Conservation (phyloP, 768 basidiomycete species). For the Kwoniella mangroviensis region DNA sequence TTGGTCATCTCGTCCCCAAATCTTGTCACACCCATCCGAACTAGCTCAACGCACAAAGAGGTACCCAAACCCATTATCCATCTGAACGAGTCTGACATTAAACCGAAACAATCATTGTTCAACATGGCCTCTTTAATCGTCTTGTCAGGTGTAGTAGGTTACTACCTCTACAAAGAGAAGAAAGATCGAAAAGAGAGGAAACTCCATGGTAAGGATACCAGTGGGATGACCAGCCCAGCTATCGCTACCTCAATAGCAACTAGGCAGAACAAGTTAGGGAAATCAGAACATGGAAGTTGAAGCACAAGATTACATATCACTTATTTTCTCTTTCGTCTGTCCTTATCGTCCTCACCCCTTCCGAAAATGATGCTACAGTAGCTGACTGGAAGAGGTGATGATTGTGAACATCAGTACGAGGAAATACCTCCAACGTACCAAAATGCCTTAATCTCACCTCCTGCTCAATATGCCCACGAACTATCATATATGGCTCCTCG, state of each 20-base stretch:
- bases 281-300: not conserved
- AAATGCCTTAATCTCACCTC: not conserved
- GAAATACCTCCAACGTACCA: not conserved
- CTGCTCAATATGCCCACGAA: not conserved
- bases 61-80: too few species aligned
- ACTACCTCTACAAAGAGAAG: not conserved
- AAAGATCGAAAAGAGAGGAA: not conserved
- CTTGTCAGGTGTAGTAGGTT: not conserved
- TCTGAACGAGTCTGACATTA: not conserved
- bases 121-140: not conserved
- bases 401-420: not conserved
- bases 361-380: too few species aligned
- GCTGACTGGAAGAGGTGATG: too few species aligned
- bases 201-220: not conserved
- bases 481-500: not conserved
- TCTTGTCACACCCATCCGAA: too few species aligned
- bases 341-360: too few species aligned
- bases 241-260: not conserved
- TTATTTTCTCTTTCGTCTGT: too few species aligned
- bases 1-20: too few species aligned
- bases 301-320: too few species aligned
- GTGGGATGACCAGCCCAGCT: not conserved
- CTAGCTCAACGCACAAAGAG: too few species aligned
- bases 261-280: not conserved
- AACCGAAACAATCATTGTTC: not conserved